Evolutionary conservation across 2,329 filamentous ascomycete species (phyloP).

Genomic region (Cladosporium velox): DNA sequence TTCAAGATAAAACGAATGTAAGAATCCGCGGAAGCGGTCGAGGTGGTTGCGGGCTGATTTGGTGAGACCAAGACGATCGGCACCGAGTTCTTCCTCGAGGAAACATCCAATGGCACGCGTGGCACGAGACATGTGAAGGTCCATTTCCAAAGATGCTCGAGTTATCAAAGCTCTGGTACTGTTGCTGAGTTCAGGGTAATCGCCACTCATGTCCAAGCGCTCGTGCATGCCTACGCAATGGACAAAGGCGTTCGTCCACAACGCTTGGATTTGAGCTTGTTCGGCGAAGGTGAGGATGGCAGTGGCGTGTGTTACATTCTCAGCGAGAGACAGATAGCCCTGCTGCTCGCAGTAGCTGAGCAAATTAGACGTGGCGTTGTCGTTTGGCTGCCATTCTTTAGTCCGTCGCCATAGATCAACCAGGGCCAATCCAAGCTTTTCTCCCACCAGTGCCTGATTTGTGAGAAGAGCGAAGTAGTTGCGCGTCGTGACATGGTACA

Average conservation of each 20-base stretch:
- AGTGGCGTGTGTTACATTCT: slow-evolving; percentile 67
- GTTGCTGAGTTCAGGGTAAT: slow-evolving; percentile 59
- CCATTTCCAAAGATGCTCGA: slow-evolving; percentile 64
- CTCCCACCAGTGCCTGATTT: slow-evolving; percentile 66
- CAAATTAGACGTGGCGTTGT: slow-evolving; percentile 42
- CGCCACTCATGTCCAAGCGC: slow-evolving; percentile 56
- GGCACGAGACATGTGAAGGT: slow-evolving; percentile 61
- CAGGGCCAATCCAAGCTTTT: slow-evolving; percentile 64
- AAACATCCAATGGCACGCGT: slow-evolving; percentile 65
- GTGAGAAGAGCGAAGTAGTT: slow-evolving; percentile 76
- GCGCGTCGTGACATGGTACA: slow-evolving; percentile 68
- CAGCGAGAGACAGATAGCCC: slow-evolving; percentile 68
- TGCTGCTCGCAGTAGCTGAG: slow-evolving; percentile 67
- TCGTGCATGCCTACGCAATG: slow-evolving; percentile 80
- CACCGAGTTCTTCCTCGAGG: slow-evolving; percentile 69
- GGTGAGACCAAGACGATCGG: slow-evolving; percentile 65
- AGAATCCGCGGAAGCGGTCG: slow-evolving; percentile 69
- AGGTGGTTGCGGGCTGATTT: slow-evolving; percentile 65
- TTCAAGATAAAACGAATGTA: slow-evolving; percentile 66
- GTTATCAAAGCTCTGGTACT: slow-evolving; percentile 66
- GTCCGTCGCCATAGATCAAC: slow-evolving; percentile 67
- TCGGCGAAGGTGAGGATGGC: slow-evolving; percentile 70
- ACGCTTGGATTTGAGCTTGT: slow-evolving; percentile 60
- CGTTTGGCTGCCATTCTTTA: slow-evolving; percentile 45
- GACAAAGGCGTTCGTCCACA: slow-evolving; percentile 73